A percentile compares a stretch with the other conserved stretches of the same genome.
Evolutionary conservation across 2,329 filamentous ascomycete species (phyloP).

Genomic region (Keithomyces neogunnii): DNA sequence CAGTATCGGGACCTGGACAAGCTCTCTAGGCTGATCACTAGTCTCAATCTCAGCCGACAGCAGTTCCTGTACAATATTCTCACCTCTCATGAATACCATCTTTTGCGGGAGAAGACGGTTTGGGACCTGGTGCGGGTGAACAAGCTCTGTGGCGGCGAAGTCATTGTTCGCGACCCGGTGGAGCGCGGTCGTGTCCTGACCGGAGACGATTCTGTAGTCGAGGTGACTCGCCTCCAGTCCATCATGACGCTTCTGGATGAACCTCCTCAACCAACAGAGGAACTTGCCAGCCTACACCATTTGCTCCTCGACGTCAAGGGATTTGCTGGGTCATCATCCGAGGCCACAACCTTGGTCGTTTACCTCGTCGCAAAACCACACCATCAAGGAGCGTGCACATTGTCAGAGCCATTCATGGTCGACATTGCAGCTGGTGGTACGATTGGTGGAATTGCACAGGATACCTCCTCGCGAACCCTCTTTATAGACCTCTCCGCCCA

Average conservation of each 20-base stretch:
- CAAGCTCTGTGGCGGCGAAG: slow-evolving; percentile 85
- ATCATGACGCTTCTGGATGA: slow-evolving; percentile 91
- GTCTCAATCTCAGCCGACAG: slow-evolving; percentile 76
- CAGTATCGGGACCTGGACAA: slow-evolving; percentile 76
- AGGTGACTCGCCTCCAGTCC: slow-evolving; percentile 84
- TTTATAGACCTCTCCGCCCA: slow-evolving; percentile 78
- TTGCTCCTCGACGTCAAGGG: slow-evolving; percentile 76
- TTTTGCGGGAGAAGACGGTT: slow-evolving; percentile 77
- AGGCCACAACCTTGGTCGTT: slow-evolving; percentile 66
- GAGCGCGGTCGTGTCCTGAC: slow-evolving; percentile 80
- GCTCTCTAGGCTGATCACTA: slow-evolving; percentile 69
- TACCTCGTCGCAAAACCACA: slow-evolving; percentile 67
- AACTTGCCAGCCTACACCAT: slow-evolving; percentile 68
- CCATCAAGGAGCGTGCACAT: slow-evolving; percentile 51
- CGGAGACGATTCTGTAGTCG: slow-evolving; percentile 85
- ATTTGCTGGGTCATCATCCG: slow-evolving; percentile 68
- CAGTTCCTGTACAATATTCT: slow-evolving; percentile 93
- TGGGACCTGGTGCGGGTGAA: slow-evolving; percentile 95
- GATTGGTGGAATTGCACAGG: slow-evolving; percentile 55
- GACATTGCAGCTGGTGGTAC: slow-evolving; percentile 68
- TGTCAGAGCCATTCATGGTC: slow-evolving; percentile 79
- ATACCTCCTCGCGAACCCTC: slow-evolving; percentile 68
- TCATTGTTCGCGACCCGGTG: slow-evolving; percentile 85
- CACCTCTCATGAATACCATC: slow-evolving; percentile 74
- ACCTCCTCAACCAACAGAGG: slow-evolving; percentile 59